phyloP scores from a whole-genome alignment of 768 basidiomycete species.

The Antrodiella citrinella region DNA sequence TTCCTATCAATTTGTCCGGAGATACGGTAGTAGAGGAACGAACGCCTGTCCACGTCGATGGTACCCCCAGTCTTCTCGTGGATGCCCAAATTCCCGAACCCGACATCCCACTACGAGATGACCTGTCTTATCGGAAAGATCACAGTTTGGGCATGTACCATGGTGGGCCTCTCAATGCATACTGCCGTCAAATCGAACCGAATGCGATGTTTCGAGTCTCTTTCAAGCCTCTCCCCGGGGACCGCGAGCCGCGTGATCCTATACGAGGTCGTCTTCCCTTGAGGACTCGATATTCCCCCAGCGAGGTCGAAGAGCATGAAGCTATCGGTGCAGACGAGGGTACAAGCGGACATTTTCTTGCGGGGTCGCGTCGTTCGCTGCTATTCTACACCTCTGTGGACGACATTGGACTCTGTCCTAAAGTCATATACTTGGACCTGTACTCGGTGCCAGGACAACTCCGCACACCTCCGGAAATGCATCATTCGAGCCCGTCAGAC shows the following conservation, averaged over 20 bases:
- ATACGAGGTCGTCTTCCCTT: neutral
- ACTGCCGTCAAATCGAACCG: neutral
- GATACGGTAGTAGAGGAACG: neutral
- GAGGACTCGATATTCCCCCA: neutral
- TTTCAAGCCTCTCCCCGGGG: constrained; percentile 6
- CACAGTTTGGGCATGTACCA: neutral
- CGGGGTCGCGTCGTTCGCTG: neutral
- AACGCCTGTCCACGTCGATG: neutral
- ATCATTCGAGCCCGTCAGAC: neutral
- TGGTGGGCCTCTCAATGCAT: constrained; percentile 6
- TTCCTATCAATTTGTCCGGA: constrained; percentile 6
- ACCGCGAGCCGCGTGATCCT: neutral
- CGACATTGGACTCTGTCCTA: neutral
- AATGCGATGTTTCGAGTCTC: constrained; percentile 5
- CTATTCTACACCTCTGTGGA: neutral
- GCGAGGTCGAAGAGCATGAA: neutral
- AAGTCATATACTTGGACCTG: neutral
- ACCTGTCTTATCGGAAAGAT: constrained; percentile 1
- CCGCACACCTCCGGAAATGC: neutral
- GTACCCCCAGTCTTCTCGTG: neutral
- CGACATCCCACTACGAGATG: constrained; percentile 1
- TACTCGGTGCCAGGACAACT: neutral
- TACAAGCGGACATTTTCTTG: too few relatives aligned
- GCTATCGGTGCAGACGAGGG: neutral
- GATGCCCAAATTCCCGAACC: constrained; percentile 10